Evolutionary conservation across 805 yeast species (phyloP).

Genomic region (Grigorovia jiainica): DNA sequence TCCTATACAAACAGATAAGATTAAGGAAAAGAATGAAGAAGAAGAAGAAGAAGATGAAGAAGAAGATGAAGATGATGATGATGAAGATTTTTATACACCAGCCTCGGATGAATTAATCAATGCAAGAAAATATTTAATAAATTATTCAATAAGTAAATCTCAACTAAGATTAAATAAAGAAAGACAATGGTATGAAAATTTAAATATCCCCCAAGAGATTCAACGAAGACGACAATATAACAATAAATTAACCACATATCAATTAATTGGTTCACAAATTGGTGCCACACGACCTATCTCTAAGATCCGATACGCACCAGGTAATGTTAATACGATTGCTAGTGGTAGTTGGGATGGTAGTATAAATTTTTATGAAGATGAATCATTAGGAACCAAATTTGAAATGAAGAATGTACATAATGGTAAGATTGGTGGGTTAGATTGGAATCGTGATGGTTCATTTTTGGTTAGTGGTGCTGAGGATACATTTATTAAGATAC

Average conservation of each 20-base stretch:
- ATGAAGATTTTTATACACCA: slow-evolving; percentile 81
- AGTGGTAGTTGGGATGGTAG: slow-evolving; percentile 83
- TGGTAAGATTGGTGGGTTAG: slow-evolving; percentile 64
- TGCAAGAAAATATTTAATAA: slow-evolving; percentile 44
- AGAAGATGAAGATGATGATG: slow-evolving; percentile 41
- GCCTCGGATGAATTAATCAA: slow-evolving; percentile 47
- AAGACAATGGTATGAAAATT: slow-evolving; percentile 18
- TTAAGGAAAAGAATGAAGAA: background rate
- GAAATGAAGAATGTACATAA: slow-evolving; percentile 26
- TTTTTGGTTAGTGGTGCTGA: slow-evolving; percentile 37
- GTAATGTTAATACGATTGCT: slow-evolving; percentile 30
- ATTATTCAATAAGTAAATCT: slow-evolving; percentile 41
- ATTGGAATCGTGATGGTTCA: slow-evolving; percentile 41
- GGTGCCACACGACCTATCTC: slow-evolving; percentile 65
- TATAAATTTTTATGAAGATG: slow-evolving; percentile 39
- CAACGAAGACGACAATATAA: slow-evolving; percentile 38
- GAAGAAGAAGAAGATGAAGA: slow-evolving; percentile 18
- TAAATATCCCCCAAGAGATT: slow-evolving; percentile 36
- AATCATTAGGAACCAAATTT: slow-evolving; percentile 27
- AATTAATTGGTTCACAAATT: slow-evolving; percentile 58
- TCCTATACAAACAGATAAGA: background rate
- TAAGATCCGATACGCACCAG: slow-evolving; percentile 36
- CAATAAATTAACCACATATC: slow-evolving; percentile 27
- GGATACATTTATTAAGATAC: slow-evolving; percentile 34
- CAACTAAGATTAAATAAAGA: slow-evolving; percentile 32